Evolutionary conservation across 257 asterid species (phyloP).

Genomic region (Verbascum thapsus): DNA sequence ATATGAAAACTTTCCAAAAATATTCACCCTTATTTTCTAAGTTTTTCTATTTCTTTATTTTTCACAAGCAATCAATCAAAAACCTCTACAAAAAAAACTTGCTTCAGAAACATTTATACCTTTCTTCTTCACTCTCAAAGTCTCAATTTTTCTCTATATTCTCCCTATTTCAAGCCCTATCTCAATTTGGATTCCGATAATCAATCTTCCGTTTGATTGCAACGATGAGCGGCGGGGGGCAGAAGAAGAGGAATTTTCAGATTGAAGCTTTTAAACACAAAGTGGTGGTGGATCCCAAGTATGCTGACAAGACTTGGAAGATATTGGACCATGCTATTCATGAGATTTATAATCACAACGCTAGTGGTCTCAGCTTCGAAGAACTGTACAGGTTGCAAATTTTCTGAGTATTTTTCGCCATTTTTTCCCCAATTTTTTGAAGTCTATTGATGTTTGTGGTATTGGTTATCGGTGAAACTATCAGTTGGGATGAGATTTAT

Average conservation of each 20-base stretch:
- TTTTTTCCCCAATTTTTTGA: neutral
- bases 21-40: no score
- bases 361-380: conserved; percentile 88
- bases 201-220: no score
- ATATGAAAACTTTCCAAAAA: no score
- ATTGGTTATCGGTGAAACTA: conserved; percentile 7
- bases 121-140: no score
- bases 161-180: no score
- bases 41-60: no score
- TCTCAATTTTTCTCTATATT: conserved; percentile 23
- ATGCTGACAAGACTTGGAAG: conserved; percentile 94
- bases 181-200: no score
- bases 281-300: conserved; percentile 95
- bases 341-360: no score
- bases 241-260: conserved; percentile 77
- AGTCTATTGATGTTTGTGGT: neutral
- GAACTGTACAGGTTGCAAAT: conserved; percentile 95
- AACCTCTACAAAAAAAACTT: no score
- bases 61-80: no score
- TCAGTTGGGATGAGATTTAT: conserved; percentile 20
- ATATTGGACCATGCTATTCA: conserved; percentile 82
- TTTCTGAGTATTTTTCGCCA: neutral
- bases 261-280: conserved; percentile 84
- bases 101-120: no score
- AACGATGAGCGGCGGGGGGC: conserved; percentile 62